Base-by-base conservation (phyloP, 73 alveolate genomes). In the Blepharisma japonicum region DNA sequence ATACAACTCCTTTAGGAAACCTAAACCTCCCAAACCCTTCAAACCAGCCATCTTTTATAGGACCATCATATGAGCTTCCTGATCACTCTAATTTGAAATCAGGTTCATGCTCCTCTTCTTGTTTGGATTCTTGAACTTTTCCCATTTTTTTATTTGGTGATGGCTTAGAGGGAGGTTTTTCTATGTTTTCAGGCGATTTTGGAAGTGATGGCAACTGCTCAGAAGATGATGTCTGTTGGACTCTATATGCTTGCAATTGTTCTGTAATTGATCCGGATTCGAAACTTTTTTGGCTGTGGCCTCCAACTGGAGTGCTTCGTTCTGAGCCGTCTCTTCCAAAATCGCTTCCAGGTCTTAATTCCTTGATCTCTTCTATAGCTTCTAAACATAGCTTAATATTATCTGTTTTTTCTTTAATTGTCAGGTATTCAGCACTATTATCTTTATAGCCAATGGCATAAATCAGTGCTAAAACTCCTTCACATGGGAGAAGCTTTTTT, bases 1-100 rank as follows among this genome's bases (percentile, higher is more conserved):
- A 94, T 11, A 74, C 51, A 11, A 89, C 95, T 6, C 96, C 96
- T 68, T 87, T 93, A 23, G 96, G 97, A 79, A 81, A 93, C 51
- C 84, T 80, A 85, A 90, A 93, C 46, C 83, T 77, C 27, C 98
- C 97, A 32, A 45, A 49, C 6, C 94, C 96, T 71, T 89, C 89
- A 38, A 74, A 78, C 96, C 96, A 89, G 54, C 91, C 94, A 27
- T 86, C 81, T 55, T 77, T 86, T 55, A 50, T 6, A 2, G 93
- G 92, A 6, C 96, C 96, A 54, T 85, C 72, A 71, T 89, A 86
- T 20, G 71, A 38, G n/a, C 82, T 45, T 32, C 88, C 87, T 7
- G 86, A 55, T 91, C 90, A 86, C 81, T 77, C 74, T 9, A 61
- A 39, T 25, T 61, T 14, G 23, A 14, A 61, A 25, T 61, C 74